Conservation (phyloP, 768 basidiomycete species). For the Pisolithus albus region DNA sequence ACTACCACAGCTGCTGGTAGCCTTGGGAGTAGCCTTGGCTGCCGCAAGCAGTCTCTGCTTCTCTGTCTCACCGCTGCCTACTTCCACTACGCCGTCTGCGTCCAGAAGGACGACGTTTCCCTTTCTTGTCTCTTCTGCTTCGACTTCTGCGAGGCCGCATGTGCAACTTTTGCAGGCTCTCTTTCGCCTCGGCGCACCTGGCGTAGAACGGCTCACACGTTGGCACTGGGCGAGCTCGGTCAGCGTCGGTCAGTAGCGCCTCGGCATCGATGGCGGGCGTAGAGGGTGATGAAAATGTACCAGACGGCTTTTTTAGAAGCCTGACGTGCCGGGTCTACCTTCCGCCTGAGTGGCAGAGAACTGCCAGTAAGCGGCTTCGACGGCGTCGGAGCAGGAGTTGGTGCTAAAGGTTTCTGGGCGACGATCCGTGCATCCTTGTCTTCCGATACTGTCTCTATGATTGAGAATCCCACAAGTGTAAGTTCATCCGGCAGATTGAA, state of each 20-base stretch:
- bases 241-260: slow-evolving; percentile 74
- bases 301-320: slow-evolving; percentile 86
- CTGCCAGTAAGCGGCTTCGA: slow-evolving; percentile 25
- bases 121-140: slow-evolving; percentile 66
- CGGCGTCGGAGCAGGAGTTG: slow-evolving; percentile 30
- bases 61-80: slow-evolving; percentile 52
- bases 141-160: slow-evolving; percentile 92
- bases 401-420: slow-evolving; percentile 63
- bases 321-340: slow-evolving; percentile 46
- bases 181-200: slow-evolving; percentile 57
- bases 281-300: slow-evolving; percentile 65
- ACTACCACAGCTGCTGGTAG: slow-evolving; percentile 94
- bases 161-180: slow-evolving; percentile 95
- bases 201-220: slow-evolving; percentile 61
- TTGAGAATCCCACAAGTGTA: slow-evolving; percentile 56
- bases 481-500: slow-evolving; percentile 50
- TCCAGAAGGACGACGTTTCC: slow-evolving; percentile 65
- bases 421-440: slow-evolving; percentile 41
- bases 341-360: slow-evolving; percentile 46
- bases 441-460: slow-evolving; percentile 37
- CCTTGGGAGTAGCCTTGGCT: slow-evolving; percentile 70
- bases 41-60: slow-evolving; percentile 59
- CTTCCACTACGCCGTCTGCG: slow-evolving; percentile 49
- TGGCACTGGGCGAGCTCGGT: slow-evolving; percentile 71
- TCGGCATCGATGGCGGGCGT: slow-evolving; percentile 78